Conservation (phyloP, 164 flowering plant species). For the Liriodendron chinense region DNA sequence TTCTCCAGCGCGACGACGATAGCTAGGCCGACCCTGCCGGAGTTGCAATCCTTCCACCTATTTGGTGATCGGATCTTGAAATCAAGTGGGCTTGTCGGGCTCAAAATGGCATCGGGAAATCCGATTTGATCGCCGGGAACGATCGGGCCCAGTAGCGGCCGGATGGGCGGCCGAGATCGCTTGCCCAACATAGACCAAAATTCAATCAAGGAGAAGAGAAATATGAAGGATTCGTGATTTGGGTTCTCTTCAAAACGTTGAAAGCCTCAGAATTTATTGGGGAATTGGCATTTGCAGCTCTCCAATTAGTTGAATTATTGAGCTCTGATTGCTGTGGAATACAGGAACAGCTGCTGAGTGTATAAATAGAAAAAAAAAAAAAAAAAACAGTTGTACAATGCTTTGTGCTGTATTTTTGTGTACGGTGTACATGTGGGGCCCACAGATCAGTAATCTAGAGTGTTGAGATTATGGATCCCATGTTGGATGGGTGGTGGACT, state of each 20-base stretch:
- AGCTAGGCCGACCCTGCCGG: slow-evolving; percentile 39
- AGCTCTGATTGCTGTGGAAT: background rate
- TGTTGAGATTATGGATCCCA: too few relatives aligned
- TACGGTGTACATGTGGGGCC: too few relatives aligned
- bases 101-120: slow-evolving; percentile 16
- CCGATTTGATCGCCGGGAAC: slow-evolving; percentile 10
- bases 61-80: slow-evolving; percentile 29
- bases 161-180: slow-evolving; percentile 30
- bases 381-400: background rate
- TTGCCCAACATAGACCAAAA: slow-evolving; percentile 33
- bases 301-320: background rate
- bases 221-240: slow-evolving; percentile 1
- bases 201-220: background rate
- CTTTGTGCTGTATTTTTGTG: too few relatives aligned
- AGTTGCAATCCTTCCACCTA: slow-evolving; percentile 23
- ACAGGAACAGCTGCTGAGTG: background rate
- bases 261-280: background rate
- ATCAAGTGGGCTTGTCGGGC: slow-evolving; percentile 37
- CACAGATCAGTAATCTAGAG: too few relatives aligned
- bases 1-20: slow-evolving; percentile 52
- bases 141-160: slow-evolving; percentile 18
- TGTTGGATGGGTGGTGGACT: too few relatives aligned
- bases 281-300: background rate
- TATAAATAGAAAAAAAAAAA: background rate
- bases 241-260: background rate